Conservation (phyloP, 1,139 yeast species). For the Sugiyamaella paludigena region DNA sequence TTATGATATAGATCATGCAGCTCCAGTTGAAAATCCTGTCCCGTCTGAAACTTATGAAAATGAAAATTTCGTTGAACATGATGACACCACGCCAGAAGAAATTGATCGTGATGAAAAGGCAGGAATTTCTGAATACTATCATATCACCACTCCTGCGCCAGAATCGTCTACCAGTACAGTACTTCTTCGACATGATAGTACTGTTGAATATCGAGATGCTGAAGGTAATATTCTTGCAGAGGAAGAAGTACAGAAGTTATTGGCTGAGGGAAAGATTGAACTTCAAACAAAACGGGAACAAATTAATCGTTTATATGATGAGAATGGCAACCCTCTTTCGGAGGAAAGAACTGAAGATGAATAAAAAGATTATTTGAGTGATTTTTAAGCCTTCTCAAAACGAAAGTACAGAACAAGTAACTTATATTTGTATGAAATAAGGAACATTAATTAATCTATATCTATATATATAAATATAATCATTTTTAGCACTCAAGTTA, state of each 20-base stretch:
- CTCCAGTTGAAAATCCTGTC: constrained; percentile 22
- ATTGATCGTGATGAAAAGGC: constrained; percentile 9
- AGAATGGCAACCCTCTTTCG: constrained; percentile 4
- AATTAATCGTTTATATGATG: constrained; percentile 12
- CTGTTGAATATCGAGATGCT: constrained; percentile 35
- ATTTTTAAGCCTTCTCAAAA: no score
- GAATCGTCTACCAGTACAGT: constrained; percentile 6
- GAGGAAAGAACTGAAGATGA: no score
- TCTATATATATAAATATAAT: no score
- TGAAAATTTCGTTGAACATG: constrained; percentile 1
- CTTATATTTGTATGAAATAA: no score
- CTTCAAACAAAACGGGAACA: constrained; percentile 10
- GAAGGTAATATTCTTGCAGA: constrained; percentile 35
- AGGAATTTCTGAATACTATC: constrained; percentile 5
- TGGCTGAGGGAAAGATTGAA: constrained; percentile 16
- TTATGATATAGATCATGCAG: constrained; percentile 15
- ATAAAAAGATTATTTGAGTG: no score
- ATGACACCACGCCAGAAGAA: constrained; percentile 1
- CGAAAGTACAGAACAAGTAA: no score
- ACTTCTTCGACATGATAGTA: constrained; percentile 15
- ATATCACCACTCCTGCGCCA: not conserved
- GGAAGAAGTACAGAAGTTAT: constrained; percentile 29
- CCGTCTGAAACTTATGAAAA: constrained; percentile 20
- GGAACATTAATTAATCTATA: no score
- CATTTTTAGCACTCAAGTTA: no score